Evolutionary conservation across 2,329 filamentous ascomycete species (phyloP), one percentile per base, ranked within the genome.

Genomic region (Xylaria sp.): DNA sequence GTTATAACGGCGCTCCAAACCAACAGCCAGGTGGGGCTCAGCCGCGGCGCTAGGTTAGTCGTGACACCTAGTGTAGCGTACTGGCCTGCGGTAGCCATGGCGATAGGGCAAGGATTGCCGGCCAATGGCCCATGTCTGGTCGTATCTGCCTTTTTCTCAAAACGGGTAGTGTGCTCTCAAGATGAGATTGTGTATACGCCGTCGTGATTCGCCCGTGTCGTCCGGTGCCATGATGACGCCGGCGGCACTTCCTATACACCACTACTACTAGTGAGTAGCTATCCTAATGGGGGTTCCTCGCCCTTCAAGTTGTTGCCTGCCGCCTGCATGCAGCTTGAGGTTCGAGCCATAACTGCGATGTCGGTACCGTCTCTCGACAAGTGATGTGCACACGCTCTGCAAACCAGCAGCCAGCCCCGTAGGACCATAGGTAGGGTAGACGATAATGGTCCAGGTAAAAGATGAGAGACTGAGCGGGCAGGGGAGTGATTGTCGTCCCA

Each of bases 31-130:
- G 55, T 51, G 57, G 52, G 46, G 50, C 23, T 63, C 23, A 63
- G 37, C 48, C 37, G 20, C 41, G 44, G 18, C 48, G 44, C 55
- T 50, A 46, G 56, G 25, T 32, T 37, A 25, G 61, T 65, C 23
- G 65, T 62, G 57, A 60, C 64, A 57, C 60, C 54, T 32, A 28
- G 25, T 32, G 25, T 34, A 10, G 51, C 8, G 28, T 34, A 15
- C 28, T 55, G 28, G 52, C 18, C 52, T 52, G 13, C 25, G 6
- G 50, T 28, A 32, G 25, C 3, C 25, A 41, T 59, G 63, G 25
- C 48, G 18, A 66, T 20, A 41, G n/a, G 39, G 63, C 66, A 62
- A 57, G 56, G 58, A 62, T 69, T 56, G 57, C 57, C 52, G 34
- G 28, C 51, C 55, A 54, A 59, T 54, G 34, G 37, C 44, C 34